Evolutionary conservation across 129 eudicot genomes (phyloP), one percentile per base, ranked within the genome.

Genomic region (carrot (Daucus carota)): DNA sequence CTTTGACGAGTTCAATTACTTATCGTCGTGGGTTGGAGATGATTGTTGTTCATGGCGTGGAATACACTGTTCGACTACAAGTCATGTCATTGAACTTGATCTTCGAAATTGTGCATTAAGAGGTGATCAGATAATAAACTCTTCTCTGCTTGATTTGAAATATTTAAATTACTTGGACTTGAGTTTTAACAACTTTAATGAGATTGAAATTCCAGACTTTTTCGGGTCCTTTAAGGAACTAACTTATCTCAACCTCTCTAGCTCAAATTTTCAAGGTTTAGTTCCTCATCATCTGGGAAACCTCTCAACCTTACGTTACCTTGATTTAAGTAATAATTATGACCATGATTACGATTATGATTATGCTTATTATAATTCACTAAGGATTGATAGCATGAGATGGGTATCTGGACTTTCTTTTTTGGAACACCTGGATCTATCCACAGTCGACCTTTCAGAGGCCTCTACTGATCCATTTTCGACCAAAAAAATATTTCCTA

Each of bases 281-380:
- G 69, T 62, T 62, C 69, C 69, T 12, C 69, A 26, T 62, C 33
- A 62, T 62, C 69, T 62, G 2, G 69, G 69, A 62, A 62, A 62
- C 15, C 69, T 62, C 13, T 62, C 69, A 62, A 29, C 7, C 38
- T 62, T 62, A 8, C 52, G 1, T 3, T 1, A 46, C 52, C 52
- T 36, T 36, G 40, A 36, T 36, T 36, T 36, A 36, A 36, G 40
- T 36, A 36, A 36, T 36, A 36, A 36, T 36, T 36, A 36, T 36
- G 40, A 36, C 5, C 2, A 36, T 36, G 40, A 36, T 36, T 1
- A 36, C 5, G 5, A 36, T 36, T 1, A 36, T 36, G 5, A 36
- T 36, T 36, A 36, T 36, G 2, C 2, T 36, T 36, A 36, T 36
- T 36, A 36, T 36, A 36, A 36, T 36, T 36, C 40, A 36, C 5